A percentile compares a stretch with the other conserved stretches of the same genome.
These are phyloP conservation scores for Diatrype stigma DNA, from an alignment of 2,329 filamentous ascomycete genomes.

Conservation along the genomic window DNA sequence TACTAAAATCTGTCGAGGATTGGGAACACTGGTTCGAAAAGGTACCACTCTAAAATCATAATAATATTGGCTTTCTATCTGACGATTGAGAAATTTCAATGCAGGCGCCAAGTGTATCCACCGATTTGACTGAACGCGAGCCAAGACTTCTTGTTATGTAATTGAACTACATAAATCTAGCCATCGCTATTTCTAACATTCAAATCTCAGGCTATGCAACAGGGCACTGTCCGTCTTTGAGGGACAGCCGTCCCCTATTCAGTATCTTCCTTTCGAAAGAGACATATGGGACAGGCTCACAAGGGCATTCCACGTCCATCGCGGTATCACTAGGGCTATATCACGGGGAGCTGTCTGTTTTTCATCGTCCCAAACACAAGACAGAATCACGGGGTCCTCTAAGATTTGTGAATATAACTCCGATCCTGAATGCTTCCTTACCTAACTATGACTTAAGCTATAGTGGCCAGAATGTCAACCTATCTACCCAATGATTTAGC, in stretches of 20 bases:
- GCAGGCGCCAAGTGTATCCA: too few species aligned
- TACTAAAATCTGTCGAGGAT: slow-evolving; percentile 3
- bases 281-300: slow-evolving; percentile 12
- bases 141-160: too few species aligned
- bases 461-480: slow-evolving; percentile 11
- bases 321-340: slow-evolving; percentile 8
- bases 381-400: background rate
- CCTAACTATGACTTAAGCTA: slow-evolving; percentile 4
- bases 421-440: background rate
- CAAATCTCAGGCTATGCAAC: slow-evolving; percentile 1
- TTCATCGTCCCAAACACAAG: slow-evolving; percentile 3
- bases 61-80: too few species aligned
- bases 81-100: too few species aligned
- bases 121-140: too few species aligned
- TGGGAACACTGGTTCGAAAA: slow-evolving; percentile 10
- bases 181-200: too few species aligned
- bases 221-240: slow-evolving; percentile 12
- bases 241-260: slow-evolving; percentile 8
- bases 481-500: slow-evolving; percentile 11
- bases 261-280: slow-evolving; percentile 9
- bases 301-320: slow-evolving; percentile 9
- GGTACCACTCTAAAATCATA: background rate
- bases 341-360: slow-evolving; percentile 6
- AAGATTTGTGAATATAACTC: slow-evolving; percentile 8
- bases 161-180: too few species aligned